Conservation (phyloP, 805 yeast genomes). For the Lipomyces sp. region DNA sequence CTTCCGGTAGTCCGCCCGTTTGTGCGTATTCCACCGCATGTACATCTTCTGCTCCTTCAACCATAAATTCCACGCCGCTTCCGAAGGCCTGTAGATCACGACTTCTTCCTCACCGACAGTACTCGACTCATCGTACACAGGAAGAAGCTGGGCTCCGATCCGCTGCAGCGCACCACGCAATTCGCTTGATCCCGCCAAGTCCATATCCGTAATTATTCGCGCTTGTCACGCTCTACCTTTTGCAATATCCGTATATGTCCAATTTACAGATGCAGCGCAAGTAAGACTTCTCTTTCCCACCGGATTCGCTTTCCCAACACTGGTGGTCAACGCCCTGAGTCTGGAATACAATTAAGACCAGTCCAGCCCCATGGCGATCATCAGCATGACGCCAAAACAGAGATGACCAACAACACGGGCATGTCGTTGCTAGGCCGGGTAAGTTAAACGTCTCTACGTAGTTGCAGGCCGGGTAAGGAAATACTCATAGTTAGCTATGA, state of each 20-base stretch:
- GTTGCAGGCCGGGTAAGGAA: too few relatives aligned
- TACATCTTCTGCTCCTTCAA: slow-evolving; percentile 32
- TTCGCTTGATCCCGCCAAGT: slow-evolving; percentile 6
- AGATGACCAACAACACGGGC: too few relatives aligned
- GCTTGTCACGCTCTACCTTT: neutral
- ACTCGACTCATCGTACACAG: slow-evolving; percentile 26
- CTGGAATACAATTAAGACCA: slow-evolving; percentile 5
- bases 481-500: too few relatives aligned
- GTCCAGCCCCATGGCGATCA: neutral
- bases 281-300: neutral
- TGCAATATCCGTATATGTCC: neutral
- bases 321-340: slow-evolving; percentile 12
- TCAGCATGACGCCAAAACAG: too few relatives aligned
- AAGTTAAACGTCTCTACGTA: too few relatives aligned
- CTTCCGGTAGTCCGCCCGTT: slow-evolving; percentile 30
- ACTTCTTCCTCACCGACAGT: slow-evolving; percentile 29
- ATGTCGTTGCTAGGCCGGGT: too few relatives aligned
- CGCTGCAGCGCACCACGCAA: slow-evolving; percentile 23
- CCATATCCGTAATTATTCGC: neutral
- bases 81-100: slow-evolving; percentile 24
- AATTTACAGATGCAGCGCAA: neutral
- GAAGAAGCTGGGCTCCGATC: slow-evolving; percentile 28
- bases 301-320: neutral
- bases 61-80: slow-evolving; percentile 26
- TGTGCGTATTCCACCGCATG: slow-evolving; percentile 28